Evolutionary conservation across 164 flowering plant species (phyloP).

Genomic region (Saururus chinensis): DNA sequence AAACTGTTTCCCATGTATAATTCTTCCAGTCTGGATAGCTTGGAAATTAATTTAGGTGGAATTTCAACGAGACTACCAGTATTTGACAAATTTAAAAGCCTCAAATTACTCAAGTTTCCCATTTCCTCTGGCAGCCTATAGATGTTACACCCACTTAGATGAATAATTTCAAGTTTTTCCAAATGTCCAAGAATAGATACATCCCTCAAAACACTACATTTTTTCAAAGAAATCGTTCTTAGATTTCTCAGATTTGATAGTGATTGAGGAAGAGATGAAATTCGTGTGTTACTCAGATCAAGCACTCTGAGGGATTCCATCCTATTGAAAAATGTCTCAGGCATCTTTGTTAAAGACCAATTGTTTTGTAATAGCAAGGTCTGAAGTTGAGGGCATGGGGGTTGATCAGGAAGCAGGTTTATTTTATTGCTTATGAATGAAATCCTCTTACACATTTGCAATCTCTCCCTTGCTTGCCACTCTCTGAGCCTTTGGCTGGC

Average conservation of each 20-base stretch:
- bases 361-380: slow-evolving; percentile 2
- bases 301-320: slow-evolving; percentile 7
- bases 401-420: not conserved
- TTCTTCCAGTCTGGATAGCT: slow-evolving; percentile 7
- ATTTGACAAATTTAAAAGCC: slow-evolving; percentile 2
- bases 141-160: not conserved
- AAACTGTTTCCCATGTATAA: slow-evolving; percentile 4
- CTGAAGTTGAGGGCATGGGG: slow-evolving; percentile 3
- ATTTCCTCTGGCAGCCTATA: slow-evolving; percentile 1
- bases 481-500: not conserved
- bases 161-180: slow-evolving; percentile 3
- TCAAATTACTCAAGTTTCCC: not conserved
- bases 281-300: not conserved
- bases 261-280: slow-evolving; percentile 4
- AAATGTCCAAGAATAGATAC: not conserved
- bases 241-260: slow-evolving; percentile 4
- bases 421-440: slow-evolving; percentile 1
- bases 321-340: slow-evolving; percentile 4
- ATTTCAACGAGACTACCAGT: not conserved
- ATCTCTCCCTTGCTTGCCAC: slow-evolving; percentile 8
- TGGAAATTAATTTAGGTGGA: slow-evolving; percentile 3
- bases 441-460: not conserved
- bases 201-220: not conserved
- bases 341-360: not conserved
- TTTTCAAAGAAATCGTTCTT: slow-evolving; percentile 3